Base-by-base conservation (phyloP, 306 rosid genomes). In the Cicer cuneatum region DNA sequence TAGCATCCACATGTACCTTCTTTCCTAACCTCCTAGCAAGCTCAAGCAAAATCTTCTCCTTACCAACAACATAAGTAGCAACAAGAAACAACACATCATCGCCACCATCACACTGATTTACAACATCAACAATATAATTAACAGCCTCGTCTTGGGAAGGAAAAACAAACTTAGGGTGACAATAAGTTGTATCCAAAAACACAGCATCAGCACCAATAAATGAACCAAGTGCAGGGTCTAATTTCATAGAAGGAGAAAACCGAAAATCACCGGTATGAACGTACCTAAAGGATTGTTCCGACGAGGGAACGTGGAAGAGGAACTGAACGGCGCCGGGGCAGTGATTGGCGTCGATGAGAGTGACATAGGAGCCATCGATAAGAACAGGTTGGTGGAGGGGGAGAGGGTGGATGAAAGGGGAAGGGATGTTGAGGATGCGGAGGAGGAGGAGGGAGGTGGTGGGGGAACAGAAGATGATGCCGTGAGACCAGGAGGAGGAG, bases 251-350 rank as follows among this genome's bases (percentile, higher is more conserved):
- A 24, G 11, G 49, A 43, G 66, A 84, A 38, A 89, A 93, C 65
- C 97, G 84, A 71, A 93, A 93, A 82, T 91, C 98, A 4, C 97
- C 98, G 0, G 98, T 93, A 73, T 93, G 98, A 73, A 93, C 86
- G 47, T 88, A 93, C 86, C 92, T 88, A 43, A 15, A 7, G 3
- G 53, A 21, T 11, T 42, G 12, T 2, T 37, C 43, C 5, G 18
- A 21, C 1, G 40, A 58, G 2, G 48, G 29, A 18, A 65, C 56
- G 35, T 81, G 76, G 74, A 91, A 93, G 68, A 93, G 72, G 69
- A 93, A 93, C 45, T 91, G 97, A 10, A 91, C 96, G 2, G 98
- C 97, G 29, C 97, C 97, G 0, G 96, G 94, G 52, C 94, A 93
- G 73, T 93, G 98, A 35, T 93, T 93, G 4, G 97, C 98, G 56